These are phyloP conservation scores for Venturia nashicola DNA, from an alignment of 2,329 filamentous ascomycete genomes.

Conservation along the genomic window DNA sequence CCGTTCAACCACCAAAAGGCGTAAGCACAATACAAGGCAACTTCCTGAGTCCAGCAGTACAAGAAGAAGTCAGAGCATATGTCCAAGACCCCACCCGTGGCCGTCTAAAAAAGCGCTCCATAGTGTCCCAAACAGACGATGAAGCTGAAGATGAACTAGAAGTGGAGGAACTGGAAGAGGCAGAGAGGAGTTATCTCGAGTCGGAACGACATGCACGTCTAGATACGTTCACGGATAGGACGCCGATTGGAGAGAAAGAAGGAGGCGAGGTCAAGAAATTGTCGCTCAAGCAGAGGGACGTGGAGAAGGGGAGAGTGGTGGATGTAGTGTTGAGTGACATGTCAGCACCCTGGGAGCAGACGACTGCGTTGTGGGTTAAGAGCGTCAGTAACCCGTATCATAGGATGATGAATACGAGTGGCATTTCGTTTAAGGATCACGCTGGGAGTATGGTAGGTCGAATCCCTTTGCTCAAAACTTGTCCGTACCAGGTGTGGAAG, in stretches of 20 bases:
- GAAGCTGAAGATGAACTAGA: constrained; percentile 12
- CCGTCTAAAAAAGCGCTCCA: constrained; percentile 28
- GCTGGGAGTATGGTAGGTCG: constrained; percentile 78
- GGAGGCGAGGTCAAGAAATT: constrained; percentile 14
- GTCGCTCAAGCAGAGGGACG: constrained; percentile 22
- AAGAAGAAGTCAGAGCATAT: constrained; percentile 63
- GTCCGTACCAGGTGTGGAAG: no score
- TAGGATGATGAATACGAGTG: constrained; percentile 99
- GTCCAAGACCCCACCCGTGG: constrained; percentile 53
- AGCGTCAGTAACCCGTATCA: constrained; percentile 84
- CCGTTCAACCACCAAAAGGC: constrained; percentile 77
- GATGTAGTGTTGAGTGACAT: constrained; percentile 97
- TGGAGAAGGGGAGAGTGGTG: constrained; percentile 47
- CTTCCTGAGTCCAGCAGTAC: constrained; percentile 67
- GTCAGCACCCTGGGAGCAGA: constrained; percentile 91
- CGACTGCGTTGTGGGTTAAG: constrained; percentile 64
- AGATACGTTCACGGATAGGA: background rate
- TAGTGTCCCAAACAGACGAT: constrained; percentile 17
- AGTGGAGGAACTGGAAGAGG: constrained; percentile 18
- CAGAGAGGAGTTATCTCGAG: constrained; percentile 43
- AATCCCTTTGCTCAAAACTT: no score
- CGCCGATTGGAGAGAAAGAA: constrained; percentile 5
- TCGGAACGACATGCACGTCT: constrained; percentile 41
- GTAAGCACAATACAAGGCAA: constrained; percentile 95
- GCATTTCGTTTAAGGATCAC: constrained; percentile 76